Percentiles rank a stretch among this genome's conserved stretches.
Evolutionary conservation across 441 rosid species (phyloP).

Genomic region (Gossypium laxum): DNA sequence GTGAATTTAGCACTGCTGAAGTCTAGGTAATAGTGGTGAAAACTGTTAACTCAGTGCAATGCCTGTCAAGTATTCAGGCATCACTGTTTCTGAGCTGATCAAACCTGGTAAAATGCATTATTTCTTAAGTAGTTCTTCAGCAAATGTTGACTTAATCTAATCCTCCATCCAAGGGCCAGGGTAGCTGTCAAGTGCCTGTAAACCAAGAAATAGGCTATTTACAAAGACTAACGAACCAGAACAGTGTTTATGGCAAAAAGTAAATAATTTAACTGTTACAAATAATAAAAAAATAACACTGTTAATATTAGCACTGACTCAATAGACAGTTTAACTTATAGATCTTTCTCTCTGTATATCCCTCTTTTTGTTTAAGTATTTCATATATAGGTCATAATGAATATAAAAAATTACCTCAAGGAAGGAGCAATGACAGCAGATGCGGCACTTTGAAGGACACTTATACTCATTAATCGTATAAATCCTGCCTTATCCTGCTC

Average conservation of each 20-base stretch:
- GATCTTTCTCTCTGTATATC: neutral
- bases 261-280: neutral
- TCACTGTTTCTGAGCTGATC: conserved; percentile 11
- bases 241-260: neutral
- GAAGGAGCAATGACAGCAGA: conserved; percentile 90
- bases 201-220: conserved; percentile 12
- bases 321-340: neutral
- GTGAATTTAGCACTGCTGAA: neutral
- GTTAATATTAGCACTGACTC: neutral
- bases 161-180: conserved; percentile 95
- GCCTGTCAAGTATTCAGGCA: neutral
- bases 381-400: neutral
- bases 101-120: conserved; percentile 88
- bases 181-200: conserved; percentile 73
- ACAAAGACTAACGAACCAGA: neutral
- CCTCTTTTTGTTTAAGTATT: neutral
- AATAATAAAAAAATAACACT: neutral
- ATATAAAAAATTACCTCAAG: conserved; percentile 40
- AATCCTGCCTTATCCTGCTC: conserved; percentile 90
- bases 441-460: conserved; percentile 92
- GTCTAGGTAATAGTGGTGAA: neutral
- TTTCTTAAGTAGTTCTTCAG: conserved; percentile 76
- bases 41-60: neutral
- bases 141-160: conserved; percentile 80
- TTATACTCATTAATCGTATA: conserved; percentile 68